Base-by-base conservation (phyloP, 352 stramenopile species). In the Pythium phragmitis region DNA sequence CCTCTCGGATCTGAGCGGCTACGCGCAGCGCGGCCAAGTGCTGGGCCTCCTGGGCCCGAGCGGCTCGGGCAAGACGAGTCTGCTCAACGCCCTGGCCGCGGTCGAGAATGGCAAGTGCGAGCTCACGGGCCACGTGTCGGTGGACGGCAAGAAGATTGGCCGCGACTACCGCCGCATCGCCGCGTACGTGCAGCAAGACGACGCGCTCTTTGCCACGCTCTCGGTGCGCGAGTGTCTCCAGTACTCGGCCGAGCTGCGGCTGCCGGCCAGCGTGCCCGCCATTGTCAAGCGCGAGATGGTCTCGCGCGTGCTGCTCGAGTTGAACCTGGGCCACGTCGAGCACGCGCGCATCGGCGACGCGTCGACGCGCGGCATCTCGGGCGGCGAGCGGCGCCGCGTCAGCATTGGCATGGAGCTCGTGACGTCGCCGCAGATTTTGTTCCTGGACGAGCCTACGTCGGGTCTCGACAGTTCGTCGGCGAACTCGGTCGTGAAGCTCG, bases 351-450 rank as follows among this genome's bases (percentile, higher is more conserved):
- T 94, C 43, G 80, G 57, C 36, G 68, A 69, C n/a, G 61, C 5
- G 47, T 19, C 41, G 43, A 3, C 14, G 48, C 94, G 96, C 55
- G 96, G 96, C 17, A 82, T 98, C 30, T 98, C 89, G 55, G 94
- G 96, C 19, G 96, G 94, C 16, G 96, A 99, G 70, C 81, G 90
- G 33, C 94, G 97, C 42, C 81, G 96, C 23, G 90, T 97, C 33
- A 96, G 83, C 47, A 98, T 98, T 66, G 92, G 90, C 33, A 97
- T 96, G 80, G 92, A 98, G 66, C 89, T 98, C 61, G 91, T 98
- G 33, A 96, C 82, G 26, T 92, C 79, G 46, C 81, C 84, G 23
- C 86, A 92, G 74, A 91, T 95, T 45, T 52, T 94, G 58, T 94
- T 97, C 39, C 63, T 96, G 34, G 91, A 98, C 59, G 95, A 98